Evolutionary conservation across 495 filamentous ascomycete species (phyloP).

Genomic region (Xylaria cubensis): DNA sequence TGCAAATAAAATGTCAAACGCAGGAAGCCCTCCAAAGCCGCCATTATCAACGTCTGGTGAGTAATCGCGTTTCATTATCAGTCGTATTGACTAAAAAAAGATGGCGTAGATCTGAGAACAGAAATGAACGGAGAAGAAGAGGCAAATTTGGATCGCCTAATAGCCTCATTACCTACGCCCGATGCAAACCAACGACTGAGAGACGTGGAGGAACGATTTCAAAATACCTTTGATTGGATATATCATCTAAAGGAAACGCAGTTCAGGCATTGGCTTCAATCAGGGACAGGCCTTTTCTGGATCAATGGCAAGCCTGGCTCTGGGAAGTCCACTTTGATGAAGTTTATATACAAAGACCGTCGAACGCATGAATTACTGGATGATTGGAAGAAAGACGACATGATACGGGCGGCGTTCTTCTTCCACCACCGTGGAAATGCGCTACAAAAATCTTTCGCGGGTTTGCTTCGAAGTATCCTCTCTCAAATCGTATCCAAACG

Average conservation of each 20-base stretch:
- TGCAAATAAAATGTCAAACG: background rate
- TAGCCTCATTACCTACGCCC: background rate
- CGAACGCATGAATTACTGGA: slow-evolving; percentile 29
- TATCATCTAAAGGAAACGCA: background rate
- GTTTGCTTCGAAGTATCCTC: background rate
- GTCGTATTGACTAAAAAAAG: background rate
- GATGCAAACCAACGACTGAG: background rate
- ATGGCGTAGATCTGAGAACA: background rate
- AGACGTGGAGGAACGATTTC: background rate
- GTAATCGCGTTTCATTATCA: background rate
- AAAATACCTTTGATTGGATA: background rate
- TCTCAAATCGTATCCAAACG: background rate
- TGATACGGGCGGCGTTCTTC: background rate
- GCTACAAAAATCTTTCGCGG: background rate
- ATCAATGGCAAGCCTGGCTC: slow-evolving; percentile 30
- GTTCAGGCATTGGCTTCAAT: slow-evolving; percentile 31
- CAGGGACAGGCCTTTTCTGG: slow-evolving; percentile 31
- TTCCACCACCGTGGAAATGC: background rate
- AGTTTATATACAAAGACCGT: slow-evolving; percentile 31
- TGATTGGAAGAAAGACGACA: slow-evolving; percentile 18
- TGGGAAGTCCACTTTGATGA: slow-evolving; percentile 32
- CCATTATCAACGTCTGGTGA: background rate
- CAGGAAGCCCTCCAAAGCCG: background rate
- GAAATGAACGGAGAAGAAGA: background rate
- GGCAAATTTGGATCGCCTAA: background rate